These are phyloP conservation scores for Durio zibethinus DNA, from an alignment of 345 rosid genomes.

Conservation along the genomic window DNA sequence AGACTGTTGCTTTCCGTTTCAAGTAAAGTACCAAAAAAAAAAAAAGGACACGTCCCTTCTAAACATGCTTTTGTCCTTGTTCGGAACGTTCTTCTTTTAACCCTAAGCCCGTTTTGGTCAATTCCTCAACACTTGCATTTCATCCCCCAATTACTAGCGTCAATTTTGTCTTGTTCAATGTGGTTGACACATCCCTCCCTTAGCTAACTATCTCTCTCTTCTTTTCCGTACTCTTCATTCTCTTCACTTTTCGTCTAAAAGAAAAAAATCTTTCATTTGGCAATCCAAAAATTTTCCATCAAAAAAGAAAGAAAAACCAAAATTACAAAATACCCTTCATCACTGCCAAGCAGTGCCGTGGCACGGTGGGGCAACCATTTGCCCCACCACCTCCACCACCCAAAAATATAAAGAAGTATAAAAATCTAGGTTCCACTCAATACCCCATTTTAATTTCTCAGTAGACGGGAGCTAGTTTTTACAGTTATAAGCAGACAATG, in stretches of 20 bases:
- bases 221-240: background rate
- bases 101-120: background rate
- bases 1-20: background rate
- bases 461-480: background rate
- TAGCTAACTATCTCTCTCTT: too few relatives aligned
- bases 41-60: background rate
- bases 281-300: background rate
- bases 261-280: background rate
- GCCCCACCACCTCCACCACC: background rate
- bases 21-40: background rate
- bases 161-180: background rate
- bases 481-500: background rate
- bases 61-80: background rate
- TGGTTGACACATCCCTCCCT: background rate
- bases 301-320: background rate
- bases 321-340: conserved; percentile 18
- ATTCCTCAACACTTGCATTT: background rate
- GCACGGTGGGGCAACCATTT: conserved; percentile 12
- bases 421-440: conserved; percentile 3
- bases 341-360: conserved; percentile 15
- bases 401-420: background rate
- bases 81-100: background rate
- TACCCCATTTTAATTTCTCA: background rate
- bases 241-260: background rate
- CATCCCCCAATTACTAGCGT: conserved; percentile 3